Evolutionary conservation across 1,284 basidiomycete genomes (phyloP).

Genomic region (Sphaerobolus stellatus): DNA sequence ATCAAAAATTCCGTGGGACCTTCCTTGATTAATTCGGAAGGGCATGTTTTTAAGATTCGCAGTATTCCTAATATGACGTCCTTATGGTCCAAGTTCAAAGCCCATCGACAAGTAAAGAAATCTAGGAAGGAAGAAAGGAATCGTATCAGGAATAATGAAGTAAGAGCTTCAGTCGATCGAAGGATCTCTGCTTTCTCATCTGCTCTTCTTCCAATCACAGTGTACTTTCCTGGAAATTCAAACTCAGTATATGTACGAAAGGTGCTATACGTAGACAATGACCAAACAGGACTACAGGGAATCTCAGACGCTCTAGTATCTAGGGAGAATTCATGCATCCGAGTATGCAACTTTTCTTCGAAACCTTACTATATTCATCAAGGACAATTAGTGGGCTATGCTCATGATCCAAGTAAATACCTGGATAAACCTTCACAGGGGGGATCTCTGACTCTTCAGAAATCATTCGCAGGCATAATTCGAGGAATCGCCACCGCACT

Average conservation of each 20-base stretch:
- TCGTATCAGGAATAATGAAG: not conserved
- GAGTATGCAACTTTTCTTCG: slow-evolving; percentile 23
- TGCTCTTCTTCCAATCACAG: not conserved
- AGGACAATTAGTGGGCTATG: slow-evolving; percentile 20
- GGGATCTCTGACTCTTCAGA: too few relatives aligned
- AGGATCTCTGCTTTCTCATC: not conserved
- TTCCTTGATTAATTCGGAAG: not conserved
- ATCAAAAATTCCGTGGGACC: slow-evolving; percentile 9
- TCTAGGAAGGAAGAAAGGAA: too few relatives aligned
- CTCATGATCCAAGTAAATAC: slow-evolving; percentile 18
- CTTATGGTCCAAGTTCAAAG: too few relatives aligned
- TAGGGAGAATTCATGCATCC: slow-evolving; percentile 15
- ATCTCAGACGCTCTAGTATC: slow-evolving; percentile 21
- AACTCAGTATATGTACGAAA: slow-evolving; percentile 16
- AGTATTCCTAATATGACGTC: not conserved
- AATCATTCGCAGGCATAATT: too few relatives aligned
- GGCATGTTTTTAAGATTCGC: slow-evolving; percentile 7
- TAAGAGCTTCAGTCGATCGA: not conserved
- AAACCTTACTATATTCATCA: slow-evolving; percentile 16
- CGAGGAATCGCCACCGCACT: too few relatives aligned
- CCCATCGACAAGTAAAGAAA: too few relatives aligned
- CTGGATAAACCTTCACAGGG: too few relatives aligned
- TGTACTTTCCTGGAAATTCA: slow-evolving; percentile 6
- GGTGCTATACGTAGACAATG: slow-evolving; percentile 7
- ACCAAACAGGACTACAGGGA: slow-evolving; percentile 18